Base-by-base conservation (phyloP, 2,329 filamentous ascomycete genomes). In the Endothia cerciana region DNA sequence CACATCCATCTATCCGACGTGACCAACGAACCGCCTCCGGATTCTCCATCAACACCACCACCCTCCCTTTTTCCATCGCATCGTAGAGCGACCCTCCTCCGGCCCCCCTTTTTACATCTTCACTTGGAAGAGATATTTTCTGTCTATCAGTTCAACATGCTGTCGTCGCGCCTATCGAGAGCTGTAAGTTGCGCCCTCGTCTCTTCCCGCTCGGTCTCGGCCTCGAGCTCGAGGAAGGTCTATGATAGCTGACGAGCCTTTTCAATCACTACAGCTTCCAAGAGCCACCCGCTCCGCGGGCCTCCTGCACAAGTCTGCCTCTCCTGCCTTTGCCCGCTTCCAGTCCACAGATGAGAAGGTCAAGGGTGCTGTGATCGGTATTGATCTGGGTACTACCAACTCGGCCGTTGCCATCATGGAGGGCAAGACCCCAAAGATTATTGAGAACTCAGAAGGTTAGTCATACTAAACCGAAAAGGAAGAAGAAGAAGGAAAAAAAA, bases 381-480 rank as follows among this genome's bases (percentile, higher is more conserved):
- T 98, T 79, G 94, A 98, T 87, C 83, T 98, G 76, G 94, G 94
- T 77, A 98, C 94, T 77, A 98, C 94, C 75, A 98, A 98, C 88
- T 97, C 94, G 68, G 94, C 94, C 65, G 94, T 98, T 69, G 94
- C 94, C 76, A 85, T 98, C 71, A 97, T 98, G 94, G 94, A 98
- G 86, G 95, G 94, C 82, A 97, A 97, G 86, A 82, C 87, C 65
- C 93, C 94, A 74, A 93, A 90, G 82, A 98, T 98, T 79, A 98
- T 98, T 79, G 94, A 97, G 83, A 98, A 98, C 87, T 85, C 94
- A 36, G 94, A 98, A 86, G 94, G 93, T 93, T 83, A 75, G 82
- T 65, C 4, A 45, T 15, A 5, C 13, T 19, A 8, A 17, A 13
- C 6, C n/a, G n/a, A n/a, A n/a, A n/a, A n/a, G n/a, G n/a, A n/a